Conservation (phyloP, 345 rosid species). For the Salix udensis region DNA sequence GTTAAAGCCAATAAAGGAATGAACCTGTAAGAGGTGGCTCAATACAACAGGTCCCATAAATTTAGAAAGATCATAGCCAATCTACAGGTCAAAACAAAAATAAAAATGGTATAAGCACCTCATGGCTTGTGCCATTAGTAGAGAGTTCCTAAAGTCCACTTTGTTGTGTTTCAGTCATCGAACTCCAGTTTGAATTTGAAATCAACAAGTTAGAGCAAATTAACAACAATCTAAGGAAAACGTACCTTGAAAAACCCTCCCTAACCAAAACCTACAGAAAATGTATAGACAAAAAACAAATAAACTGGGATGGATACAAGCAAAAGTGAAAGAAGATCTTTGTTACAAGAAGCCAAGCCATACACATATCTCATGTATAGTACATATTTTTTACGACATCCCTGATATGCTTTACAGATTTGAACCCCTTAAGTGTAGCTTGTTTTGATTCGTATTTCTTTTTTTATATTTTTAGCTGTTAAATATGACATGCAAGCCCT, state of each 20-base stretch:
- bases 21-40: conserved; percentile 29
- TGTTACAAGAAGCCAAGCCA: neutral
- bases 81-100: conserved; percentile 41
- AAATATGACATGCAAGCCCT: neutral
- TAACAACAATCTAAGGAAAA: neutral
- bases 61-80: conserved; percentile 32
- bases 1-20: neutral
- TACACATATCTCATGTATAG: neutral
- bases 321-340: neutral
- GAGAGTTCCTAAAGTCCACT: conserved; percentile 13
- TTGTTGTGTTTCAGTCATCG: neutral
- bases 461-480: neutral
- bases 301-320: neutral
- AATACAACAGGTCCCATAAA: conserved; percentile 29
- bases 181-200: too few species aligned
- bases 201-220: conserved; percentile 13
- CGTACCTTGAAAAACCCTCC: conserved; percentile 84
- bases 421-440: neutral
- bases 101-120: conserved; percentile 14
- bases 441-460: neutral
- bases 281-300: conserved; percentile 1
- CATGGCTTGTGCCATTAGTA: neutral
- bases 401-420: neutral
- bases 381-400: neutral
- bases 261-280: conserved; percentile 79